These are phyloP conservation scores for Falciphora oryzae DNA, from an alignment of 2,329 filamentous ascomycete species.

Conservation along the genomic window DNA sequence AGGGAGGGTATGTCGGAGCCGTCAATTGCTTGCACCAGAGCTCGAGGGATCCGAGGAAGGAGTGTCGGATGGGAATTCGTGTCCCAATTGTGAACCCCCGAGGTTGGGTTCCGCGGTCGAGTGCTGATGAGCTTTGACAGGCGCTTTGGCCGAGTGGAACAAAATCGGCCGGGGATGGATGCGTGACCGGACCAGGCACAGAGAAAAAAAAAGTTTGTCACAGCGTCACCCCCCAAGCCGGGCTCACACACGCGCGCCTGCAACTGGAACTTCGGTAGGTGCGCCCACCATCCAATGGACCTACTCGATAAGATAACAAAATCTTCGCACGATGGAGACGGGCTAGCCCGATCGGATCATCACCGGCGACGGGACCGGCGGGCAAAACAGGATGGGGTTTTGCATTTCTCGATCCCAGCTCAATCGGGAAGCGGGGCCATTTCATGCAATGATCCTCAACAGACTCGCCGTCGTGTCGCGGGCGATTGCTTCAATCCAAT, in stretches of 20 bases:
- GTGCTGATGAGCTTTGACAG: conserved; percentile 8
- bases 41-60: background rate
- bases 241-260: background rate
- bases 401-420: background rate
- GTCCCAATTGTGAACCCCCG: conserved; percentile 8
- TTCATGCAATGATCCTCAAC: background rate
- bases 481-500: background rate
- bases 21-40: conserved; percentile 1
- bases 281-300: too few relatives aligned
- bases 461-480: background rate
- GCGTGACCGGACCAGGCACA: conserved; percentile 4
- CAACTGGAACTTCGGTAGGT: too few relatives aligned
- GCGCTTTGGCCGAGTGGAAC: conserved; percentile 5
- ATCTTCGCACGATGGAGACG: background rate
- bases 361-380: too few relatives aligned
- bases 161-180: conserved; percentile 5
- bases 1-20: background rate
- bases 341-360: background rate
- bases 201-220: conserved; percentile 8
- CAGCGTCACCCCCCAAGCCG: background rate
- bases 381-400: background rate
- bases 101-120: conserved; percentile 4
- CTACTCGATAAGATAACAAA: background rate
- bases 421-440: background rate
- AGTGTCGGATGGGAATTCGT: background rate